Base-by-base conservation (phyloP, 495 filamentous ascomycete genomes). In the Podospora pseudoanserina region DNA sequence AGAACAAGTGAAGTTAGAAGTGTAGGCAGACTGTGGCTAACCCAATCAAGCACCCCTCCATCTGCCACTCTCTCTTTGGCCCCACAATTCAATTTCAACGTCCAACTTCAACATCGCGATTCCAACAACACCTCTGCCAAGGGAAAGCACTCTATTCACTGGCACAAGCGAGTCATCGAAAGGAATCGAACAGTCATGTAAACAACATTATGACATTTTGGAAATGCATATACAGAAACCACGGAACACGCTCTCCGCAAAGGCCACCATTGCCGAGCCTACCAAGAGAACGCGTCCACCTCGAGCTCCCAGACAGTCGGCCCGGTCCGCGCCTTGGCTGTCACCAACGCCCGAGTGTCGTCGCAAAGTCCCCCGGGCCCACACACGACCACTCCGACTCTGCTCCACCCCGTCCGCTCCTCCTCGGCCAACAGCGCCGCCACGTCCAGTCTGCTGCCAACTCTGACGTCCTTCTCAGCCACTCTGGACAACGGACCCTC, bases 331-430 rank as follows among this genome's bases (percentile, higher is more conserved):
- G 61, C 65, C n/a, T 68, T 67, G 26, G 28, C 63, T 7, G 60
- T 63, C 15, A 71, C 72, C n/a, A 65, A 64, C 39, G 72, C 67
- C 20, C 72, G 55, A 18, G 54, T 65, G 44, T 74, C 69, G 27
- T 74, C 69, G 26, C 72, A 74, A 19, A 74, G 49, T 16, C 67
- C 53, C 5, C 61, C 69, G 18, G 80, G 78, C 27, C 80, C 79
- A 67, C 72, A 79, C 0, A 78, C 77, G 15, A 81, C 77, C 5
- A 83, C 76, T 26, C 76, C 80, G 39, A 83, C 68, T 58, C 70
- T 71, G 39, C 66, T 61, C 71, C 73, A 78, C 4, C 76, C 75
- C 30, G 67, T 65, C 15, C 64, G 32, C 30, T 68, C 68, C 71
- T 82, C 80, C 9, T 68, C 68, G 19, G 27, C 49, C 59, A 81